Base-by-base conservation (phyloP, 2,329 filamentous ascomycete species). In the Colletotrichum gloeosporioides region DNA sequence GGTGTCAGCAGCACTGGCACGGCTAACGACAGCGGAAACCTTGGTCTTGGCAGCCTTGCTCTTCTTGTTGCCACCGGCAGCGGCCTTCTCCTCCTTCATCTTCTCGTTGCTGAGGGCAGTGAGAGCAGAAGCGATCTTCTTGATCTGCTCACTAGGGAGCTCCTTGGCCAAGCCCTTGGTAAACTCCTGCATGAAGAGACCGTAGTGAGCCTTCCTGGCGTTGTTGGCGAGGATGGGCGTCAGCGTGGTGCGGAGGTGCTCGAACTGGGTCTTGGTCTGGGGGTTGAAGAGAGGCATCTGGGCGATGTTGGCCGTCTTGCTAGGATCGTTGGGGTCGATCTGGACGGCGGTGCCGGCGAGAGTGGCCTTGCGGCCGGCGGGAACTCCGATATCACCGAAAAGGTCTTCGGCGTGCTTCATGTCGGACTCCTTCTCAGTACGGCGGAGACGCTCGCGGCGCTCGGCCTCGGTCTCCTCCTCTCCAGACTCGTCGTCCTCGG, bases 101-200 rank as follows among this genome's bases (percentile, higher is more conserved):
- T 98, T 98, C 91, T 99, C 97, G 84, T 99, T 99, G 84, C 95
- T 92, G 73, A 98, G 90, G 7, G 96, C 94, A n/a, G 96, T 98
- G 82, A 99, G 87, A 7, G 92, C 91, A 85, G 95, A 98, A 15
- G 95, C 92, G 79, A 98, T 92, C 90, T 99, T 99, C 92, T 99
- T 98, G 87, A 99, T 96, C 88, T 99, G 96, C 73, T 97, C 94
- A 83, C 95, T 98, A 16, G 94, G 93, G 79, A 99, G 87, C 32
- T 98, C 96, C 87, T 96, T 96, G 81, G 93, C 92, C 61, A 99
- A 91, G 82, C 95, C 93, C 89, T 98, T 98, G 78, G 91, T 87
- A 82, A 99, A 97, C 82, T 99, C 97, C 85, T 96, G 95, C 73
- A 98, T 89, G 90, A 98, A 99, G 59, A 98, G 87, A 36, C 92